Base-by-base conservation (phyloP, 2,329 filamentous ascomycete species). In the Sclerotinia sclerotiorum region DNA sequence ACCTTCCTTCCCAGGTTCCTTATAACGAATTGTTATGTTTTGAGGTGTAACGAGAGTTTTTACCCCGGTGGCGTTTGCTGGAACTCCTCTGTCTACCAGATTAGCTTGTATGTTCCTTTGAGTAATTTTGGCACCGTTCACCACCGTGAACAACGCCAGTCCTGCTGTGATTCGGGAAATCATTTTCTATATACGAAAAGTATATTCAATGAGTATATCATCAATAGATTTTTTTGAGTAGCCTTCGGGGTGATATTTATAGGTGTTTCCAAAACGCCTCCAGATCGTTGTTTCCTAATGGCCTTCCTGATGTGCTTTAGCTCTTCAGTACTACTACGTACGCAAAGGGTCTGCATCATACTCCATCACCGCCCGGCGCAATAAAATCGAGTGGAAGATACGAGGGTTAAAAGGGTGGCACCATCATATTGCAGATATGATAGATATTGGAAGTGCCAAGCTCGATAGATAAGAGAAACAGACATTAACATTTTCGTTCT, bases 1-100 rank as follows among this genome's bases (percentile, higher is more conserved):
- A 17, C 72, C 73, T 29, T 70, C 72, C 35, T 70, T 70, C 35
- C 79, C 80, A 8, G 84, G 84, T 73, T 82, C 79, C 71, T 82
- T 82, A 73, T 81, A 82, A 5, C 79, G 78, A 48, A 83, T 80
- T 13, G 76, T 76, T 27, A 82, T 74, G 29, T 78, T 79, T 24
- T 80, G 76, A 65, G 80, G 76, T 17, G 81, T 80, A 21, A 79
- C 74, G 11, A 82, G 72, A 17, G 79, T 74, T 19, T 78, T 78
- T 1, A 82, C 70, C 5, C 77, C 79, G 57, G 78, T 77, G 6
- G 78, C 77, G 48, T 72, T 73, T 19, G 80, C 78, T 56, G 81
- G 81, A 35, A 81, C 79, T 57, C 81, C 80, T 49, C 78, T 77
- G 35, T 67, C 67, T 57, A 65, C 69, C 35, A 71, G 69, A 46